Evolutionary conservation across 1,284 basidiomycete genomes (phyloP).

Genomic region (Papiliotrema nemorosa): DNA sequence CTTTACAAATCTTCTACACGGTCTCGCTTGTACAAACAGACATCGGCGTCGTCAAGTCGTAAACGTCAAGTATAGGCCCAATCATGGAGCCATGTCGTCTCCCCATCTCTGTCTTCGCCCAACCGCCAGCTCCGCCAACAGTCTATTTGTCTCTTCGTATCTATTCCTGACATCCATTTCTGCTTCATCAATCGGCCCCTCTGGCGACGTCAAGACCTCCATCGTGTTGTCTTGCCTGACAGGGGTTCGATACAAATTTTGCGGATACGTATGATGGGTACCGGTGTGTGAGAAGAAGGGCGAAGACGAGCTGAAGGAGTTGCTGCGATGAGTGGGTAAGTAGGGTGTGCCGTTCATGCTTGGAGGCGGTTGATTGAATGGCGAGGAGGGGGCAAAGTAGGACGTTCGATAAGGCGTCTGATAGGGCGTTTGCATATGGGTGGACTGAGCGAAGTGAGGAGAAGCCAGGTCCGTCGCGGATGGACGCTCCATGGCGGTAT

Average conservation of each 20-base stretch:
- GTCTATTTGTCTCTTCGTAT: conserved; percentile 44
- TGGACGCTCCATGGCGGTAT: conserved; percentile 1
- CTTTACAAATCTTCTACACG: too few relatives aligned
- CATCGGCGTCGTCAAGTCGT: too few relatives aligned
- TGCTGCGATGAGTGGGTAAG: not conserved
- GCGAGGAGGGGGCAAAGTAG: conserved; percentile 7
- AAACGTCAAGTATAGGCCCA: too few relatives aligned
- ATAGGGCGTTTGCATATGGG: not conserved
- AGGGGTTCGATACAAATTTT: not conserved
- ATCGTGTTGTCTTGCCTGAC: conserved; percentile 9
- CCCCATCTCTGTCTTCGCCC: conserved; percentile 29
- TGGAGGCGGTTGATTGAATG: not conserved
- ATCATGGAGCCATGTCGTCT: too few relatives aligned
- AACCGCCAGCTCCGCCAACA: conserved; percentile 41
- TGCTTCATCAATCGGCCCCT: not conserved
- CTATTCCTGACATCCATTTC: conserved; percentile 23
- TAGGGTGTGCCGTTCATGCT: not conserved
- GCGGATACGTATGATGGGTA: not conserved
- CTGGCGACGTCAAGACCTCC: conserved; percentile 5
- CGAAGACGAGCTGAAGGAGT: conserved; percentile 4
- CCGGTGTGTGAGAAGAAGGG: not conserved
- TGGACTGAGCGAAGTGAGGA: too few relatives aligned
- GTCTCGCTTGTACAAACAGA: too few relatives aligned
- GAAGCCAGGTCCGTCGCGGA: not conserved
- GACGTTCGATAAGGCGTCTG: not conserved